Percentiles rank a stretch among this genome's conserved stretches.
Conservation (phyloP, 2,329 filamentous ascomycete species). For the Fusarium sp. region DNA sequence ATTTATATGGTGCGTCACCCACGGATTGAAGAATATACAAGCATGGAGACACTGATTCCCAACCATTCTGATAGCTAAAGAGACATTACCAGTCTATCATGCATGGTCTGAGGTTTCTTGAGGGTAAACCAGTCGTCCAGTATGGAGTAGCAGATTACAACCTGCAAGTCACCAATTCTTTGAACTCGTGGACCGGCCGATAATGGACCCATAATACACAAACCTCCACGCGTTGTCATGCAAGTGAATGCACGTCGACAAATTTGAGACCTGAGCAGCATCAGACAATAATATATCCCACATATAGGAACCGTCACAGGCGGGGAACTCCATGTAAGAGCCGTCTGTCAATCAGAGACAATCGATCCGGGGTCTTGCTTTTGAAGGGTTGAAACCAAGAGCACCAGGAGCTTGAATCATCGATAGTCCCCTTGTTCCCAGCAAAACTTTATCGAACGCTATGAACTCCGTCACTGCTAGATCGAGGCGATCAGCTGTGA, state of each 20-base stretch:
- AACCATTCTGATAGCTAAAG: not conserved
- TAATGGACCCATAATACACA: conserved; percentile 28
- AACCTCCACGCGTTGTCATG: conserved; percentile 5
- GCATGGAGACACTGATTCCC: too few relatives aligned
- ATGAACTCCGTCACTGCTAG: not conserved
- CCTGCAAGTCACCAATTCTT: not conserved
- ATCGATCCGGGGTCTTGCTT: not conserved
- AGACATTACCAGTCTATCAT: not conserved
- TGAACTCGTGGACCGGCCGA: conserved; percentile 5
- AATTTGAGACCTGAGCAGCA: conserved; percentile 13
- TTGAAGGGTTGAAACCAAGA: not conserved
- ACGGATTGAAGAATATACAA: too few relatives aligned
- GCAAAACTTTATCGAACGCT: not conserved
- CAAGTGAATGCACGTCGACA: conserved; percentile 22
- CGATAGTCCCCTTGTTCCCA: not conserved
- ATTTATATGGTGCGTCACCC: too few relatives aligned
- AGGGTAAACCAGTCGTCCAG: not conserved
- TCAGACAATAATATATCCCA: conserved; percentile 11
- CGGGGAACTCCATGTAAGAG: conserved; percentile 28
- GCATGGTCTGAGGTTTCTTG: not conserved
- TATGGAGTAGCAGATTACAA: not conserved
- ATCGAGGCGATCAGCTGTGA: conserved; percentile 13
- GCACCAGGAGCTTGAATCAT: not conserved
- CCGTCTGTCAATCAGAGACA: conserved; percentile 1
- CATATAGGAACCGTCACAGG: conserved; percentile 21